Evolutionary conservation across 2,329 filamentous ascomycete genomes (phyloP).

Genomic region (Aspergillus sp.): DNA sequence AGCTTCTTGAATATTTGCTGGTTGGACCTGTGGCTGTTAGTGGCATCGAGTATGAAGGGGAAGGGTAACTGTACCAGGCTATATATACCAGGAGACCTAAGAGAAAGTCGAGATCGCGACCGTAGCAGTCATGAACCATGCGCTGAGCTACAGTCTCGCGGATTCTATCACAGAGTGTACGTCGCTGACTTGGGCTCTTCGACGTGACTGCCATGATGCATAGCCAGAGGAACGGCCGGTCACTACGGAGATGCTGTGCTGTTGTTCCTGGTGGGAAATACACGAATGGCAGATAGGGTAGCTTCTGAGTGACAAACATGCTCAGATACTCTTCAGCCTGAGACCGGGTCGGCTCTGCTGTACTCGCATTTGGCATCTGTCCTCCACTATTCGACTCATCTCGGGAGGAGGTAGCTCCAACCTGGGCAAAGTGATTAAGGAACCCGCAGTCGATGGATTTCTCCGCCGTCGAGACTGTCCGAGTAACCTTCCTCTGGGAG

Average conservation of each 20-base stretch:
- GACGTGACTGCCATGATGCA: conserved; percentile 52
- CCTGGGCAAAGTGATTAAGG: not conserved
- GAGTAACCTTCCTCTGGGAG: not conserved
- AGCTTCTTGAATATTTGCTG: conserved; percentile 12
- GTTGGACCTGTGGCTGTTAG: conserved; percentile 3
- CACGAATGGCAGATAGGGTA: conserved; percentile 51
- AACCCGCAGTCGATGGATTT: not conserved
- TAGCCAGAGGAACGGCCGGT: conserved; percentile 54
- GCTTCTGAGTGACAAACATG: conserved; percentile 47
- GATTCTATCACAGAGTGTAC: conserved; percentile 43
- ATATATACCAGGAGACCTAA: conserved; percentile 52
- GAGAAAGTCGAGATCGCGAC: conserved; percentile 50
- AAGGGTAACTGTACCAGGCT: conserved; percentile 40
- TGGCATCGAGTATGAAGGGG: too few species aligned
- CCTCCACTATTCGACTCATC: not conserved
- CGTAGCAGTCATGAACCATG: conserved; percentile 49
- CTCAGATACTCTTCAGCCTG: conserved; percentile 39
- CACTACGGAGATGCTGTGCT: conserved; percentile 41
- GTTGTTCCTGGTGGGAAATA: conserved; percentile 37
- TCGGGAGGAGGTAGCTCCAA: not conserved
- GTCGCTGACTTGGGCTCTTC: conserved; percentile 46
- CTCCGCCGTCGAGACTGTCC: not conserved
- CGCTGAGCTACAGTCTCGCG: conserved; percentile 50
- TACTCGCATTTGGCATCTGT: not conserved
- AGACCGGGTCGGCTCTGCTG: conserved; percentile 22